Conservation (phyloP, 257 asterid species). For the Salvia hispanica region DNA sequence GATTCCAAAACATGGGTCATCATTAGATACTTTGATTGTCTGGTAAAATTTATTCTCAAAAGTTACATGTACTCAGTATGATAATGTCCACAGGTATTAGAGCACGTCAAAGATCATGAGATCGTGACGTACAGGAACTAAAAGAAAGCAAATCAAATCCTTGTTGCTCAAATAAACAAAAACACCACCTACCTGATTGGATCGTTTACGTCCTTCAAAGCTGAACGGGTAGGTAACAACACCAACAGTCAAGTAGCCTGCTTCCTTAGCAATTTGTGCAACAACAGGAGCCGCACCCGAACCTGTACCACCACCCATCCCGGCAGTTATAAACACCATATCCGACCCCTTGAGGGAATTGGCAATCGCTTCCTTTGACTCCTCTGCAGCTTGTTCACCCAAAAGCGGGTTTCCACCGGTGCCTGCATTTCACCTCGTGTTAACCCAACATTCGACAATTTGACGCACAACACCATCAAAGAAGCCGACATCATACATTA, state of each 20-base stretch:
- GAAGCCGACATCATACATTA: constrained; percentile 16
- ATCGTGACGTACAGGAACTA: constrained; percentile 6
- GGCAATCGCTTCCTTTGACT: constrained; percentile 88
- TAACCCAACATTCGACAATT: not conserved
- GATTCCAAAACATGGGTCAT: not conserved
- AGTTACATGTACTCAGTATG: not conserved
- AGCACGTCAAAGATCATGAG: constrained; percentile 15
- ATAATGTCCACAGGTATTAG: not conserved
- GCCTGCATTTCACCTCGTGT: constrained; percentile 53
- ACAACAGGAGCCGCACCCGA: constrained; percentile 99
- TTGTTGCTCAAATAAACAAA: not conserved
- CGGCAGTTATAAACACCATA: constrained; percentile 98
- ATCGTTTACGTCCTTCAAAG: constrained; percentile 96
- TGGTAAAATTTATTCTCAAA: constrained; percentile 3
- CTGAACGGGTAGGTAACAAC: constrained; percentile 97
- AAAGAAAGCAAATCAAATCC: not conserved
- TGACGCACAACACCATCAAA: constrained; percentile 13
- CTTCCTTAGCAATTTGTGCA: constrained; percentile 91
- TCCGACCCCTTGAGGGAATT: constrained; percentile 93
- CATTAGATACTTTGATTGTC: not conserved
- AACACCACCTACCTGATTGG: constrained; percentile 70
- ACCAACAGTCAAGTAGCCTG: constrained; percentile 96
- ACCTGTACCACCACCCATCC: constrained; percentile 99
- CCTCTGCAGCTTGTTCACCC: constrained; percentile 99
- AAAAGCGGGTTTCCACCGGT: constrained; percentile 95